Evolutionary conservation across 306 rosid species (phyloP).

Genomic region (Lupinus albus): DNA sequence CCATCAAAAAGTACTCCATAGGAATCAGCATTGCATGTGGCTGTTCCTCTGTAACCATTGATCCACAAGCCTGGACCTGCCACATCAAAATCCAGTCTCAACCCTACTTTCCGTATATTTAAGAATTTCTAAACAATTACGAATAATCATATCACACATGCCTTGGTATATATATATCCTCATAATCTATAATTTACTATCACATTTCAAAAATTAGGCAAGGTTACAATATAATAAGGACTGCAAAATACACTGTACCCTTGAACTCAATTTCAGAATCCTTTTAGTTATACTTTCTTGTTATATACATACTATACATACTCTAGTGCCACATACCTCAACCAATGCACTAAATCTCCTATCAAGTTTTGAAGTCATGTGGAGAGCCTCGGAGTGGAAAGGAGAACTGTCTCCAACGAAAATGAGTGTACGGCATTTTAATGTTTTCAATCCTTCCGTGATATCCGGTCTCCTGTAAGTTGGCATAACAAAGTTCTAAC

Average conservation of each 20-base stretch:
- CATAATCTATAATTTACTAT: background rate
- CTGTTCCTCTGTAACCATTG: constrained; percentile 98
- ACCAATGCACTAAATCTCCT: constrained; percentile 91
- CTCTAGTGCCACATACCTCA: constrained; percentile 62
- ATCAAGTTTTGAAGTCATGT: constrained; percentile 87
- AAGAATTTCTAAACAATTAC: background rate
- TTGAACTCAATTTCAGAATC: background rate
- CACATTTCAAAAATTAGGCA: background rate
- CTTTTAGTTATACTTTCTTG: background rate
- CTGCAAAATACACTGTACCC: background rate
- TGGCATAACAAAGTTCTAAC: constrained; percentile 37
- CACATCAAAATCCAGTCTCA: constrained; percentile 27
- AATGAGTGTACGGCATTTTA: constrained; percentile 85
- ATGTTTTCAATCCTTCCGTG: constrained; percentile 71
- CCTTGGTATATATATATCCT: background rate
- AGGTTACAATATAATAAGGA: background rate
- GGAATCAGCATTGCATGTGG: constrained; percentile 99
- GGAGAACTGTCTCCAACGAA: constrained; percentile 98
- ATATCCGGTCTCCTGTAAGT: constrained; percentile 84
- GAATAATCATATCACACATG: background rate
- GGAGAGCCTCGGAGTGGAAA: constrained; percentile 87
- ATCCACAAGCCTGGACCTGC: constrained; percentile 98
- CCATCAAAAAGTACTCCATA: constrained; percentile 95
- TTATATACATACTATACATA: background rate
- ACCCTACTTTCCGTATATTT: constrained; percentile 5